Base-by-base conservation (phyloP, 176 grass and related monocot species). In the Juncus inflexus region DNA sequence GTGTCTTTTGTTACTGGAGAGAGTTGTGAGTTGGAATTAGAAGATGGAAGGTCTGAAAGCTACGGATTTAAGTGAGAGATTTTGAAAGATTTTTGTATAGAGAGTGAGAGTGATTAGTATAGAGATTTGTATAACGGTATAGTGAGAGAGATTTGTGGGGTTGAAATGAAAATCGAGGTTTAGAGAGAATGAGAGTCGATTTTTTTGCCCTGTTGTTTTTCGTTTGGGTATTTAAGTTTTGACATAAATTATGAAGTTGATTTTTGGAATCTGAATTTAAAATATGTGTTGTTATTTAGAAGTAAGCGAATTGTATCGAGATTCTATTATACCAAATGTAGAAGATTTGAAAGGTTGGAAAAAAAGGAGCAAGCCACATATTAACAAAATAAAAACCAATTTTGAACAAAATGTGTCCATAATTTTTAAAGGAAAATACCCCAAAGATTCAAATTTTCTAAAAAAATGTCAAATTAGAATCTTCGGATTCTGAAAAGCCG, bases 1-100 rank as follows among this genome's bases (percentile, higher is more conserved):
- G 51, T 73, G 55, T 87, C 80, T 3, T 65, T 69, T 50, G 84
- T 84, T 12, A 71, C 59, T 49, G 81, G 78, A 49, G 87, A 90
- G 37, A 90, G 81, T 58, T 85, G 75, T 40, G 80, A 80, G 12
- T 72, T 51, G 74, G 11, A 84, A 74, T 28, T 28, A 4, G 80
- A 83, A 58, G 90, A 84, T 15, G 83, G 69, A 52, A 80, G 59
- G 75, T 96, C 87, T 2, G 87, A 78, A 76, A 85, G 86, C 64
- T 87, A 69, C 67, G 61, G 75, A 72, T 90, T 78, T 72, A 83
- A 78, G 67, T 49, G 69, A 49, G 40, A 71, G 40, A 13, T 60
- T 2, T 59, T 55, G n/a, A 56, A 13, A 55, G 12, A 40, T 69
- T 13, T 56, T 14, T 69, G 52, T 11, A 54, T 36, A 15, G 16